Conservation (phyloP, 495 filamentous ascomycete genomes). For the Parathielavia appendiculata region DNA sequence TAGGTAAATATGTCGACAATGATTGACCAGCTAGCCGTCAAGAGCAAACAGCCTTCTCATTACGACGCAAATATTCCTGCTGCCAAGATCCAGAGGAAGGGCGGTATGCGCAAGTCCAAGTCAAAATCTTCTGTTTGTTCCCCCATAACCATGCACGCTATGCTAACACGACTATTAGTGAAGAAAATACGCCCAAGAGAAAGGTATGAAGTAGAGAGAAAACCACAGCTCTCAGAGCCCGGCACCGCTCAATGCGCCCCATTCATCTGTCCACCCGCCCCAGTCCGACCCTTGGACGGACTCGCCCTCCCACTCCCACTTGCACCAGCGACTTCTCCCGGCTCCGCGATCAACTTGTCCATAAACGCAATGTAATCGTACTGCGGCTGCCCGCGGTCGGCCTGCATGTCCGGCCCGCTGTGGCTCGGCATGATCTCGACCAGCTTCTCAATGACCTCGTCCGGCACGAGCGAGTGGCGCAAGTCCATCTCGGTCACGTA, state of each 20-base stretch:
- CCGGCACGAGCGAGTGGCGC: conserved; percentile 86
- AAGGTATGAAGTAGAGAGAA: conserved; percentile 1
- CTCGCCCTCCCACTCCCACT: conserved; percentile 22
- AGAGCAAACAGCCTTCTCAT: too few species aligned
- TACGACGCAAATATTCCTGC: background rate
- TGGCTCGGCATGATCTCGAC: conserved; percentile 79
- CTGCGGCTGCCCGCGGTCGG: conserved; percentile 70
- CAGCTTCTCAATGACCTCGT: conserved; percentile 90
- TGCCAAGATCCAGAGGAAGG: background rate
- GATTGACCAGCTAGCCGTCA: too few species aligned
- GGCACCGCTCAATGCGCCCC: conserved; percentile 13
- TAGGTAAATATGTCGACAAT: too few species aligned
- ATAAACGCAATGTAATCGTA: conserved; percentile 93
- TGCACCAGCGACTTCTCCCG: conserved; percentile 6
- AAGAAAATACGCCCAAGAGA: conserved; percentile 1
- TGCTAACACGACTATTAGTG: conserved; percentile 14
- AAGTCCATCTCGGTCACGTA: conserved; percentile 98
- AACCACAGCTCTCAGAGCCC: conserved; percentile 2
- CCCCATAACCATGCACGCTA: conserved; percentile 6
- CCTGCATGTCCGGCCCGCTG: conserved; percentile 68
- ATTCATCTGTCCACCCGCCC: conserved; percentile 12
- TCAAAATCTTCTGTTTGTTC: background rate
- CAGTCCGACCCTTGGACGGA: conserved; percentile 25
- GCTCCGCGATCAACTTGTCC: conserved; percentile 60
- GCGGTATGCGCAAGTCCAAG: background rate